These are phyloP conservation scores for Myxozyma geophila DNA, from an alignment of 805 yeast genomes.

Conservation along the genomic window DNA sequence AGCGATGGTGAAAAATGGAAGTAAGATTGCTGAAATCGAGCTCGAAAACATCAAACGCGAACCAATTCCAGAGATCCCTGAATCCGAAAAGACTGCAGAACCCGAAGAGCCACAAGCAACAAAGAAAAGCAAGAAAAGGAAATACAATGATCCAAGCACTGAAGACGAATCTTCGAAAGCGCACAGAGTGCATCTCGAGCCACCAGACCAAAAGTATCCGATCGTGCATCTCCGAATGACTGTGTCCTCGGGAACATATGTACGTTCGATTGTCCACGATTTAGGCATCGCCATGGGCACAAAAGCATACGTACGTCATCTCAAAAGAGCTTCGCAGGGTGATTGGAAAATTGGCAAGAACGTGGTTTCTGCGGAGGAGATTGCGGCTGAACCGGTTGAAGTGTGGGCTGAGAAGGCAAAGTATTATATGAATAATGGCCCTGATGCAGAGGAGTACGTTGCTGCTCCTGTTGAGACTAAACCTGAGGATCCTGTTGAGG, in stretches of 20 bases:
- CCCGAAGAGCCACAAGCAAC: background rate
- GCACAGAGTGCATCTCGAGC: slow-evolving; percentile 1
- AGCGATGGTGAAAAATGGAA: slow-evolving; percentile 18
- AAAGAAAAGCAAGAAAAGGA: background rate
- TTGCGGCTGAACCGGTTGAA: slow-evolving; percentile 60
- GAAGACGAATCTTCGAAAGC: background rate
- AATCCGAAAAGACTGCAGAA: background rate
- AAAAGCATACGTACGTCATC: slow-evolving; percentile 84
- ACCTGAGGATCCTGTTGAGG: too few species aligned
- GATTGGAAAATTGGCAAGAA: slow-evolving; percentile 77
- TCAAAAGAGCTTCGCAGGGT: slow-evolving; percentile 75
- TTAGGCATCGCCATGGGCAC: slow-evolving; percentile 80
- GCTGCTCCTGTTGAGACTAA: background rate
- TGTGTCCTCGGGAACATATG: slow-evolving; percentile 95
- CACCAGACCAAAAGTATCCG: slow-evolving; percentile 18
- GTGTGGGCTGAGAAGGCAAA: slow-evolving; percentile 59
- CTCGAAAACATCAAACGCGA: slow-evolving; percentile 10
- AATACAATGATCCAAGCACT: slow-evolving; percentile 5
- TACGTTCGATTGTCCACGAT: slow-evolving; percentile 87
- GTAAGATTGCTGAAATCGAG: slow-evolving; percentile 20
- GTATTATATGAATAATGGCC: slow-evolving; percentile 27
- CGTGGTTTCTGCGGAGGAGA: slow-evolving; percentile 69
- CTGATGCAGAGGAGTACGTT: slow-evolving; percentile 12
- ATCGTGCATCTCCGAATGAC: slow-evolving; percentile 71
- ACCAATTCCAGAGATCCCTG: slow-evolving; percentile 13